phyloP scores from a whole-genome alignment of 108 stramenopile genomes.

The Cyclotella sp. region DNA sequence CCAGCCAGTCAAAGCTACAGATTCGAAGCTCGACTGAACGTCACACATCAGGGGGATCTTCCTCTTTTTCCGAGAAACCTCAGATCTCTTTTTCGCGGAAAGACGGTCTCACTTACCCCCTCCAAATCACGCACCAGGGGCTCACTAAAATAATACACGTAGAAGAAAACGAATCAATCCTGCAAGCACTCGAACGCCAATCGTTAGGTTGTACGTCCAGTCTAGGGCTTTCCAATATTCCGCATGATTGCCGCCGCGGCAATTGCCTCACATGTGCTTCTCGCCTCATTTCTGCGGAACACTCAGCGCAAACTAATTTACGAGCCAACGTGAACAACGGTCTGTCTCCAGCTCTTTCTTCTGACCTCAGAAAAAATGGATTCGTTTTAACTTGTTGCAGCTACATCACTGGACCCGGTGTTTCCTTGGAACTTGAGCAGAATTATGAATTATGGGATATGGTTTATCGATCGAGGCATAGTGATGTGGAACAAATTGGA shows the following conservation, averaged over 20 bases:
- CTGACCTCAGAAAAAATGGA: conserved; percentile 45
- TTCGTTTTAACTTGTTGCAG: conserved; percentile 70
- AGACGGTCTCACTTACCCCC: conserved; percentile 16
- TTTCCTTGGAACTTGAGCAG: conserved; percentile 59
- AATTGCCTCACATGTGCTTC: conserved; percentile 81
- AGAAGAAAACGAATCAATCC: conserved; percentile 35
- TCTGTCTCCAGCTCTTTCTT: conserved; percentile 59
- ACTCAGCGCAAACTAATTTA: neutral
- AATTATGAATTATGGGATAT: conserved; percentile 64
- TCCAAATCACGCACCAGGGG: conserved; percentile 41
- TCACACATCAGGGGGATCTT: neutral
- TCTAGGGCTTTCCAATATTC: conserved; percentile 61
- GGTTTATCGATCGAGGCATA: conserved; percentile 55
- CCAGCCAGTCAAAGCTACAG: too few relatives aligned
- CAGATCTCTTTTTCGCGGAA: neutral
- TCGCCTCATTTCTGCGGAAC: neutral
- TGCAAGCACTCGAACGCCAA: conserved; percentile 54
- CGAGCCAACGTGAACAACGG: conserved; percentile 56
- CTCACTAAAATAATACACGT: conserved; percentile 37
- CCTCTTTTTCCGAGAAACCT: neutral
- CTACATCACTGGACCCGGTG: conserved; percentile 62
- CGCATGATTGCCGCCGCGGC: conserved; percentile 76
- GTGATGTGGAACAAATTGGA: conserved; percentile 36
- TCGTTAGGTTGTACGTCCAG: neutral
- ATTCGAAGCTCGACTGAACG: too few relatives aligned